These are phyloP conservation scores for Colletotrichum filicis DNA, from an alignment of 2,329 filamentous ascomycete species.

Conservation along the genomic window DNA sequence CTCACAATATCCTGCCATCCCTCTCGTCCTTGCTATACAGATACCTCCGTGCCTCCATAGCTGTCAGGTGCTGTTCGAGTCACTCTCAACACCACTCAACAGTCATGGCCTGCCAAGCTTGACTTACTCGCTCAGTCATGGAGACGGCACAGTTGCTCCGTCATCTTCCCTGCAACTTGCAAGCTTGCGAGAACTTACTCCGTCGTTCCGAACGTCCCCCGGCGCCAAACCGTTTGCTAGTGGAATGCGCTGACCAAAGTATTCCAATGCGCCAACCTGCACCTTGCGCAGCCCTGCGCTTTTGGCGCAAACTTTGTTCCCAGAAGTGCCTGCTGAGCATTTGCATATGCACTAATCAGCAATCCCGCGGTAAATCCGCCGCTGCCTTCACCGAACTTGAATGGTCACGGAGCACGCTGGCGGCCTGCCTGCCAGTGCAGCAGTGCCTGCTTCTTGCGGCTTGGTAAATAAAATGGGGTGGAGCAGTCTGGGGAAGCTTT, in stretches of 20 bases:
- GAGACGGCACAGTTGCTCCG: neutral
- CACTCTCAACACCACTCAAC: neutral
- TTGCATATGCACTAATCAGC: neutral
- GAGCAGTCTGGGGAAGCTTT: slow-evolving; percentile 18
- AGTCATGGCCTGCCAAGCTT: neutral
- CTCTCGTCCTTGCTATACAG: neutral
- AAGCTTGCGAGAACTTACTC: slow-evolving; percentile 2
- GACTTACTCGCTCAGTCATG: neutral
- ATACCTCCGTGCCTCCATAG: neutral
- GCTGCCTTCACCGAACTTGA: neutral
- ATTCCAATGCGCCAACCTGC: neutral
- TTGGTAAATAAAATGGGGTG: neutral
- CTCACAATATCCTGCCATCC: neutral
- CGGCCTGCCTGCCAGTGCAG: neutral
- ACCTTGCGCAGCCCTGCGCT: neutral
- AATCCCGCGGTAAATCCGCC: slow-evolving; percentile 2
- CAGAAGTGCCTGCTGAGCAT: neutral
- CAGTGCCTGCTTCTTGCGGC: neutral
- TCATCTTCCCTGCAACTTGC: neutral
- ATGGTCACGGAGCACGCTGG: too few species aligned
- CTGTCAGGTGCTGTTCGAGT: neutral
- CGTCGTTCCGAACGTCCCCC: slow-evolving; percentile 9
- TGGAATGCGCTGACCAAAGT: neutral
- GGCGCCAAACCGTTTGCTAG: slow-evolving; percentile 16
- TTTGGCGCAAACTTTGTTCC: neutral